Conservation (phyloP, 306 rosid species). For the Quercus alba region DNA sequence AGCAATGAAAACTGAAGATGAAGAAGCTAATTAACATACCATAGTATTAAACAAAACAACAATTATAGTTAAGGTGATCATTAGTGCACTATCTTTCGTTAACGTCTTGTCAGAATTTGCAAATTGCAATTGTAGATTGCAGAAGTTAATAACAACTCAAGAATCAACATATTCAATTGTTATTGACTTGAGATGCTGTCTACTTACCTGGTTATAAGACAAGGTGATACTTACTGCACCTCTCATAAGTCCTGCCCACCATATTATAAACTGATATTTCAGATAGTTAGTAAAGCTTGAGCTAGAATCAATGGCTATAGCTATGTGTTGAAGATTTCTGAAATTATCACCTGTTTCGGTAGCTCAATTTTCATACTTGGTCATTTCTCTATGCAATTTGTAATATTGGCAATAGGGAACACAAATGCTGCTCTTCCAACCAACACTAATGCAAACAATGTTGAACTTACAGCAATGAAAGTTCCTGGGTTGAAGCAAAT, state of each 20-base stretch:
- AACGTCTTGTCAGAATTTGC: too few relatives aligned
- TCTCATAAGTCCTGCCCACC: constrained; percentile 96
- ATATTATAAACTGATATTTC: constrained; percentile 63
- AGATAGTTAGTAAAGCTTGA: constrained; percentile 23
- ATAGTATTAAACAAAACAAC: too few relatives aligned
- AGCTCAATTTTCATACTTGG: constrained; percentile 49
- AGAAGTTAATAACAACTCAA: too few relatives aligned
- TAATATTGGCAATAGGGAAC: constrained; percentile 65
- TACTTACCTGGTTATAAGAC: constrained; percentile 64
- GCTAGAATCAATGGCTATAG: constrained; percentile 12
- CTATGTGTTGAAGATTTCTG: background rate
- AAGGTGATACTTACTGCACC: constrained; percentile 88
- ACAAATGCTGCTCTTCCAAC: constrained; percentile 86
- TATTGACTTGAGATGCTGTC: background rate
- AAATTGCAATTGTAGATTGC: too few relatives aligned
- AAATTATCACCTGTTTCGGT: constrained; percentile 45
- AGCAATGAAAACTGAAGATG: too few relatives aligned
- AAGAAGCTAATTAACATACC: too few relatives aligned
- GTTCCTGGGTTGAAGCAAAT: constrained; percentile 57
- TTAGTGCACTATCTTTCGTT: too few relatives aligned
- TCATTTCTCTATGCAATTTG: constrained; percentile 39
- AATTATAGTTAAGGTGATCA: too few relatives aligned
- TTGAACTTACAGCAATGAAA: constrained; percentile 66
- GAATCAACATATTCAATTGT: background rate
- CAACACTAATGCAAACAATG: constrained; percentile 56